Conservation (phyloP, 1,284 basidiomycete species). For the Rugosomyces carneus region DNA sequence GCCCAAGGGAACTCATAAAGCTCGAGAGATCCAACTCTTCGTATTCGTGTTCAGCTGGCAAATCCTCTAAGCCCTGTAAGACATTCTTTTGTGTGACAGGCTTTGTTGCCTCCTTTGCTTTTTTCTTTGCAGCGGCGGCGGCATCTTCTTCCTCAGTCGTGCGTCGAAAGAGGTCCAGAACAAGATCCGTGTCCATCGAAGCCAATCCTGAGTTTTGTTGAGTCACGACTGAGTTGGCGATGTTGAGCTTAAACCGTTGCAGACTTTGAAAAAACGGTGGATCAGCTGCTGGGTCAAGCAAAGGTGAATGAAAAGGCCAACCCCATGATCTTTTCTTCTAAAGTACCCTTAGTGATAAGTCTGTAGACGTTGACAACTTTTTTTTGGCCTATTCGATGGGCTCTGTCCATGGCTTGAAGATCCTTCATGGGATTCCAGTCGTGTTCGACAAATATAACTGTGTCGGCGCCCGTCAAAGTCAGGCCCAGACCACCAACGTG, state of each 20-base stretch:
- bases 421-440: conserved; percentile 99
- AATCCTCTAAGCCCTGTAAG: conserved; percentile 80
- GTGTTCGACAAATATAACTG: conserved; percentile 99
- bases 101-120: conserved; percentile 46
- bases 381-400: conserved; percentile 97
- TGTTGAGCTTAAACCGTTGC: conserved; percentile 98
- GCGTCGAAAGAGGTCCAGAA: conserved; percentile 89
- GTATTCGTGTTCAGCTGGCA: conserved; percentile 89
- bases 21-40: conserved; percentile 77
- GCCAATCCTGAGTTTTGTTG: conserved; percentile 93
- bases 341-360: conserved; percentile 91
- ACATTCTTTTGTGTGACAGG: conserved; percentile 71
- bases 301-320: conserved; percentile 31
- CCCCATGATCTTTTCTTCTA: conserved; percentile 99
- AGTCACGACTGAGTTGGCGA: conserved; percentile 94
- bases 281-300: conserved; percentile 1
- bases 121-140: conserved; percentile 47
- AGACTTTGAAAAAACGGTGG: conserved; percentile 45
- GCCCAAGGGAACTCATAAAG: conserved; percentile 75
- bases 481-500: conserved; percentile 95
- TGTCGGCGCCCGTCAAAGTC: conserved; percentile 97
- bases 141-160: conserved; percentile 73
- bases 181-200: conserved; percentile 96
- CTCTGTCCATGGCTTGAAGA: conserved; percentile 98
- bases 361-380: conserved; percentile 99